These are phyloP conservation scores for Nicotiana otophora DNA, from an alignment of 257 asterid species.

Conservation along the genomic window DNA sequence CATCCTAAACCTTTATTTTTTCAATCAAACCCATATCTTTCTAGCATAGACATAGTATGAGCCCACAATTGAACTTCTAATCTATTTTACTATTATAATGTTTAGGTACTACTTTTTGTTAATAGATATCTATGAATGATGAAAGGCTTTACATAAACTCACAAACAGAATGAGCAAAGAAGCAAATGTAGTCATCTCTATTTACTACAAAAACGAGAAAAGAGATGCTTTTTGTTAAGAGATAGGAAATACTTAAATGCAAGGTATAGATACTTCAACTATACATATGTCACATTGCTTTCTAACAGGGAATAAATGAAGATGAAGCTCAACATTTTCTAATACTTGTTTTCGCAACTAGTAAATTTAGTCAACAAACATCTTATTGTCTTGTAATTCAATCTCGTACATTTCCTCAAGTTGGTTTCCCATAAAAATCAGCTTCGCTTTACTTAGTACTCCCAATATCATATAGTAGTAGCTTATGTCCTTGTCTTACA, in stretches of 20 bases:
- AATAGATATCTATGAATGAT: background rate
- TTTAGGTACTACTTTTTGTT: background rate
- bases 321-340: background rate
- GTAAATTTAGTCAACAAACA: no score
- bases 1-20: background rate
- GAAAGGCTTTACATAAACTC: background rate
- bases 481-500: background rate
- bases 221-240: background rate
- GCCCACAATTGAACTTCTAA: background rate
- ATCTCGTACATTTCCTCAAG: no score
- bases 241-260: background rate
- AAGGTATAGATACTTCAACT: background rate
- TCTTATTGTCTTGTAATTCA: no score
- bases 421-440: no score
- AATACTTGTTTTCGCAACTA: background rate
- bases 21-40: background rate
- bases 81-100: background rate
- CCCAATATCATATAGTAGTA: background rate
- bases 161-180: background rate
- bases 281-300: background rate
- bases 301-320: background rate
- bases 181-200: background rate
- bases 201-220: background rate
- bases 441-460: background rate
- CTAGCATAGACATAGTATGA: background rate